These are phyloP conservation scores for Penicillium roqueforti DNA, from an alignment of 495 filamentous ascomycete species.

Conservation along the genomic window DNA sequence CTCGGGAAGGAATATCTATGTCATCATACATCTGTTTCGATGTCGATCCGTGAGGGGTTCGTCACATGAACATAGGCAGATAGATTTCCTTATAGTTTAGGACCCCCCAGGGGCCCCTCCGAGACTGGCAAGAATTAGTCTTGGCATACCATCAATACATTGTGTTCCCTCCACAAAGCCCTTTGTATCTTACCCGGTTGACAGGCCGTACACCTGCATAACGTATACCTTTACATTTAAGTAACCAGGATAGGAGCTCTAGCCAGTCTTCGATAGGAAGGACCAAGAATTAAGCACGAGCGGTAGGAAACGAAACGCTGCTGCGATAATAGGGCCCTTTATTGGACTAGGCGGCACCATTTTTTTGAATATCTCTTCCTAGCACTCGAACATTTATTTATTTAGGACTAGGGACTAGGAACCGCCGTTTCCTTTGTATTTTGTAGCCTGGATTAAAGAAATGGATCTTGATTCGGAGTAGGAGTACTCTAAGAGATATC, in stretches of 20 bases:
- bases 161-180: too few relatives aligned
- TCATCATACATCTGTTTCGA: too few relatives aligned
- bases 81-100: too few relatives aligned
- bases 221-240: too few relatives aligned
- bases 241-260: slow-evolving; percentile 18
- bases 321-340: not conserved
- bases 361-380: not conserved
- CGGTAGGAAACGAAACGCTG: slow-evolving; percentile 2
- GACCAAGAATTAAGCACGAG: slow-evolving; percentile 13
- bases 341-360: not conserved
- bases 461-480: not conserved
- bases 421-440: not conserved
- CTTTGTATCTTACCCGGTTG: too few relatives aligned
- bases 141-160: too few relatives aligned
- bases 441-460: not conserved
- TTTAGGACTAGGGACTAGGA: not conserved
- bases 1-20: too few relatives aligned
- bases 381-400: not conserved
- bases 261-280: slow-evolving; percentile 13
- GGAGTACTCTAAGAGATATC: not conserved
- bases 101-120: too few relatives aligned
- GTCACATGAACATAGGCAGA: too few relatives aligned
- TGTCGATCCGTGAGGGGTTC: too few relatives aligned
- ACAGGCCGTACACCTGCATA: too few relatives aligned
- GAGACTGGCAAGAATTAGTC: too few relatives aligned